Conservation (phyloP, 805 yeast genomes). For the Lipomyces chichibuensis region DNA sequence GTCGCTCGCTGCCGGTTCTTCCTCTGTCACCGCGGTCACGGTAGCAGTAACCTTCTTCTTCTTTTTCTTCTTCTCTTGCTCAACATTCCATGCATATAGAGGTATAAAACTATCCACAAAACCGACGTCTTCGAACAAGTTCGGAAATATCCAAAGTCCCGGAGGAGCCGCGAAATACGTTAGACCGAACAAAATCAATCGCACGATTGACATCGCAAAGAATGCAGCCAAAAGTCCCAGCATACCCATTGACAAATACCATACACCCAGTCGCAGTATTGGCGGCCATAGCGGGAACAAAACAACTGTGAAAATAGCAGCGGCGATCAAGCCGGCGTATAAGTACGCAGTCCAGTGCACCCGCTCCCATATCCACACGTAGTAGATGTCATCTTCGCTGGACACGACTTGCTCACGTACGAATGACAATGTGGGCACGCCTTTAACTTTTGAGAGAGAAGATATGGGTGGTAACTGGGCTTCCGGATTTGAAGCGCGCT, state of each 20-base stretch:
- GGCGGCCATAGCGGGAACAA: slow-evolving; percentile 95
- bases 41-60: slow-evolving; percentile 11
- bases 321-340: slow-evolving; percentile 67
- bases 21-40: slow-evolving; percentile 12
- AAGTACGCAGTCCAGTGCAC: slow-evolving; percentile 66
- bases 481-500: slow-evolving; percentile 20
- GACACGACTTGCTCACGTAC: slow-evolving; percentile 45
- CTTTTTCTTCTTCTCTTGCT: slow-evolving; percentile 30
- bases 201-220: slow-evolving; percentile 74
- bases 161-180: slow-evolving; percentile 61
- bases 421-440: slow-evolving; percentile 50
- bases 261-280: slow-evolving; percentile 85
- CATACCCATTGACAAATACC: slow-evolving; percentile 80
- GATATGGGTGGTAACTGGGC: slow-evolving; percentile 27
- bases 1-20: slow-evolving; percentile 1
- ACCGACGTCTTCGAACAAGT: slow-evolving; percentile 93
- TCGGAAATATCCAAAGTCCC: slow-evolving; percentile 97
- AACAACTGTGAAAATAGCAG: slow-evolving; percentile 62
- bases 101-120: slow-evolving; percentile 91
- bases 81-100: slow-evolving; percentile 72
- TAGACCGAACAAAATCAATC: slow-evolving; percentile 68
- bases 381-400: slow-evolving; percentile 56
- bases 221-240: slow-evolving; percentile 74
- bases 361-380: slow-evolving; percentile 79
- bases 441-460: slow-evolving; percentile 45